These are phyloP conservation scores for Fusarium coffeatum DNA, from an alignment of 2,329 filamentous ascomycete genomes.

Conservation along the genomic window DNA sequence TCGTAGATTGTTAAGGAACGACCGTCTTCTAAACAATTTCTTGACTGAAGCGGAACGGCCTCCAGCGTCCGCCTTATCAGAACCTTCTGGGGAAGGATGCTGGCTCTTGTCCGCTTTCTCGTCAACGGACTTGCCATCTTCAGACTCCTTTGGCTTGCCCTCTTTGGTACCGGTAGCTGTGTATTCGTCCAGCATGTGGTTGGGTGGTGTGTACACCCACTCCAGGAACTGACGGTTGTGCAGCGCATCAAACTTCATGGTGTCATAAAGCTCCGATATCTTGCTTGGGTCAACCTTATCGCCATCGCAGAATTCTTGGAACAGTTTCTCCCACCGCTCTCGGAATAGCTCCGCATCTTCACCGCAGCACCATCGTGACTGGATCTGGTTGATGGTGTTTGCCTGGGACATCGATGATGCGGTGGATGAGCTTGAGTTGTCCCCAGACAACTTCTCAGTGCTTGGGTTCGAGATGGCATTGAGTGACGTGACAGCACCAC, in stretches of 20 bases:
- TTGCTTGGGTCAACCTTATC: constrained; percentile 99
- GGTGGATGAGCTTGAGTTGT: constrained; percentile 57
- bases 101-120: constrained; percentile 52
- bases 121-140: constrained; percentile 55
- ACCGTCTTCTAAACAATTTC: constrained; percentile 69
- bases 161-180: constrained; percentile 58
- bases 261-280: constrained; percentile 97
- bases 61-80: constrained; percentile 56
- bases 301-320: constrained; percentile 93
- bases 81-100: constrained; percentile 49
- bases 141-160: constrained; percentile 55
- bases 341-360: constrained; percentile 95
- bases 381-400: constrained; percentile 76
- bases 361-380: constrained; percentile 94
- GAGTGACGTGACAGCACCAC: constrained; percentile 72
- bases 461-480: constrained; percentile 66
- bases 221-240: constrained; percentile 97
- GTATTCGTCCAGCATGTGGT: constrained; percentile 78
- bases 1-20: constrained; percentile 66
- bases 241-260: constrained; percentile 98
- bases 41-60: constrained; percentile 52
- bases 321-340: constrained; percentile 98
- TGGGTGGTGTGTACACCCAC: constrained; percentile 94
- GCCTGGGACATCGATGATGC: constrained; percentile 68
- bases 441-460: constrained; percentile 58